phyloP scores from a whole-genome alignment of 2,329 filamentous ascomycete genomes.

The Neonectria sp. region DNA sequence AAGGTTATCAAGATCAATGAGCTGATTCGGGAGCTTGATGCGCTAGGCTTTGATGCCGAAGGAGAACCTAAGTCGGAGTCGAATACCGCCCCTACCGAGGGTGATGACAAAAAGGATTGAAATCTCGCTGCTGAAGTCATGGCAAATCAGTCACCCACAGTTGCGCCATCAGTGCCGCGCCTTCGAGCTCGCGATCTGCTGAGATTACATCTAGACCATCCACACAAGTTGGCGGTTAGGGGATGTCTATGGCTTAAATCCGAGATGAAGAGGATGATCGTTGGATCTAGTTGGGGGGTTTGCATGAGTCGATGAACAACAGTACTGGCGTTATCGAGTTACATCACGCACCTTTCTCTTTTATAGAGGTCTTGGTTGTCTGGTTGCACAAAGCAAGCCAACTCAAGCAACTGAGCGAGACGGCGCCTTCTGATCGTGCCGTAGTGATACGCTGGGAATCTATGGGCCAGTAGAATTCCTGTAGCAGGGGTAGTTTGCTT shows the following conservation, averaged over 20 bases:
- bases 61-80: slow-evolving; percentile 69
- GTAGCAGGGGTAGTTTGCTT: neutral
- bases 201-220: neutral
- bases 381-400: neutral
- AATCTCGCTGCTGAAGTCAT: neutral
- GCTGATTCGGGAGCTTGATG: slow-evolving; percentile 88
- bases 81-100: slow-evolving; percentile 21
- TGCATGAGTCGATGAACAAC: neutral
- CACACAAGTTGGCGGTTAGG: neutral
- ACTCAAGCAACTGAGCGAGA: neutral
- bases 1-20: slow-evolving; percentile 99
- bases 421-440: neutral
- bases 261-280: neutral
- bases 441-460: neutral
- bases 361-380: neutral
- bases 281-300: neutral
- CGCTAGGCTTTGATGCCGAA: slow-evolving; percentile 86
- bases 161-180: neutral
- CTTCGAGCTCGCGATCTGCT: slow-evolving; percentile 5
- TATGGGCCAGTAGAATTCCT: too few relatives aligned
- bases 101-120: slow-evolving; percentile 46
- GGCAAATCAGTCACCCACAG: neutral
- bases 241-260: neutral
- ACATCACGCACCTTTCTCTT: neutral
- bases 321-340: neutral